A percentile compares a stretch with the other conserved stretches of the same genome.
Evolutionary conservation across 2,329 filamentous ascomycete species (phyloP).

Genomic region (Cytospora chrysosperma): DNA sequence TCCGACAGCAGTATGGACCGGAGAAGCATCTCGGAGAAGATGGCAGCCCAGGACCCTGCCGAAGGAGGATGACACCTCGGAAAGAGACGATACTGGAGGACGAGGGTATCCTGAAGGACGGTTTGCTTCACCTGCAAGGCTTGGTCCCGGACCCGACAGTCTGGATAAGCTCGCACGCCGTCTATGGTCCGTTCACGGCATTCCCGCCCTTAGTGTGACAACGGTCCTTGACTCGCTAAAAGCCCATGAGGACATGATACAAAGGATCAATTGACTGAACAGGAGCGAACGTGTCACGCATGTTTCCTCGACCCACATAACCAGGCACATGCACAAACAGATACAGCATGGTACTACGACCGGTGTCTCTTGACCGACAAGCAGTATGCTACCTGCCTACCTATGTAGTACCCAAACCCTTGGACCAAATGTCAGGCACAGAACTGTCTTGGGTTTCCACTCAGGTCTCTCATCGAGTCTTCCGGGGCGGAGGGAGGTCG

Average conservation of each 20-base stretch:
- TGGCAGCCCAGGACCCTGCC: neutral
- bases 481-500: neutral
- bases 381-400: neutral
- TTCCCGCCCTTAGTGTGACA: neutral
- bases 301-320: neutral
- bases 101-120: neutral
- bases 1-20: neutral
- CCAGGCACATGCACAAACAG: neutral
- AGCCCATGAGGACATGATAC: neutral
- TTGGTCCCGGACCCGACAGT: neutral
- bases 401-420: neutral
- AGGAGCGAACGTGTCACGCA: neutral
- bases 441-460: neutral
- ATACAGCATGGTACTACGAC: neutral
- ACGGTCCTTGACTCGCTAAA: neutral
- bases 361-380: neutral
- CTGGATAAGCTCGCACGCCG: neutral
- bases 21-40: neutral
- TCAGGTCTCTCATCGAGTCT: neutral
- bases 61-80: too few relatives aligned
- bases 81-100: neutral
- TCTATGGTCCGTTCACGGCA: neutral
- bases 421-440: neutral
- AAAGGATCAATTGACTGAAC: neutral
- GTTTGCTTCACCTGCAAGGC: neutral